Conservation (phyloP, 495 filamentous ascomycete genomes). For the Penicillium longicatenatum region DNA sequence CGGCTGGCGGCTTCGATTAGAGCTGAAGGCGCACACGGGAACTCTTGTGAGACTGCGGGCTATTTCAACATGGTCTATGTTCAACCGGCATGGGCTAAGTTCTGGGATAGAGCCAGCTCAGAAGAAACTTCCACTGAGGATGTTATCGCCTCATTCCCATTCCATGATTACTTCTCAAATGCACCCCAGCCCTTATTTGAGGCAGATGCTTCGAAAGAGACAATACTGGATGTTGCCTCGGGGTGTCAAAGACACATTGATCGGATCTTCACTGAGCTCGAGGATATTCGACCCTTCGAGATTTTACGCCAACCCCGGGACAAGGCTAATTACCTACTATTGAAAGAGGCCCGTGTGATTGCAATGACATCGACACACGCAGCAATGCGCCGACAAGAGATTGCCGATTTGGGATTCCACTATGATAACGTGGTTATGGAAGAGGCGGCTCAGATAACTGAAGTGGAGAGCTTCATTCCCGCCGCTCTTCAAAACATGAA, state of each 20-base stretch:
- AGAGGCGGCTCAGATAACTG: slow-evolving; percentile 97
- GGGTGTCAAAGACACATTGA: slow-evolving; percentile 91
- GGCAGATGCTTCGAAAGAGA: slow-evolving; percentile 60
- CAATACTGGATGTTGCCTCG: slow-evolving; percentile 71
- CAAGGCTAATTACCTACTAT: slow-evolving; percentile 91
- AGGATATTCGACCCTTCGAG: slow-evolving; percentile 94
- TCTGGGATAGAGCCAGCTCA: slow-evolving; percentile 61
- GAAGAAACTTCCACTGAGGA: slow-evolving; percentile 57
- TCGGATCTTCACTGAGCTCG: slow-evolving; percentile 89
- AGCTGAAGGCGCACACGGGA: slow-evolving; percentile 88
- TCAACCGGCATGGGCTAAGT: slow-evolving; percentile 83
- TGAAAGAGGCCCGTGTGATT: slow-evolving; percentile 93
- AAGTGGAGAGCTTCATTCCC: slow-evolving; percentile 96
- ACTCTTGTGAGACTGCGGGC: slow-evolving; percentile 92
- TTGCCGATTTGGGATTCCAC: slow-evolving; percentile 86
- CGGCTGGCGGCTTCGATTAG: slow-evolving; percentile 79
- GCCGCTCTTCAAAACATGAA: slow-evolving; percentile 80
- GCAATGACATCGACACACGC: slow-evolving; percentile 99
- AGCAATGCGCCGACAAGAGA: slow-evolving; percentile 94
- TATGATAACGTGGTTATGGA: slow-evolving; percentile 99
- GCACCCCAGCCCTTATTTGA: slow-evolving; percentile 86
- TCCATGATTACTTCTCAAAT: slow-evolving; percentile 84
- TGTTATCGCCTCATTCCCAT: slow-evolving; percentile 80
- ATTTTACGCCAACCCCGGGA: slow-evolving; percentile 84
- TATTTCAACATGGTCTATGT: slow-evolving; percentile 96